Evolutionary conservation across 495 filamentous ascomycete genomes (phyloP).

Genomic region (Ramalina peruviana): DNA sequence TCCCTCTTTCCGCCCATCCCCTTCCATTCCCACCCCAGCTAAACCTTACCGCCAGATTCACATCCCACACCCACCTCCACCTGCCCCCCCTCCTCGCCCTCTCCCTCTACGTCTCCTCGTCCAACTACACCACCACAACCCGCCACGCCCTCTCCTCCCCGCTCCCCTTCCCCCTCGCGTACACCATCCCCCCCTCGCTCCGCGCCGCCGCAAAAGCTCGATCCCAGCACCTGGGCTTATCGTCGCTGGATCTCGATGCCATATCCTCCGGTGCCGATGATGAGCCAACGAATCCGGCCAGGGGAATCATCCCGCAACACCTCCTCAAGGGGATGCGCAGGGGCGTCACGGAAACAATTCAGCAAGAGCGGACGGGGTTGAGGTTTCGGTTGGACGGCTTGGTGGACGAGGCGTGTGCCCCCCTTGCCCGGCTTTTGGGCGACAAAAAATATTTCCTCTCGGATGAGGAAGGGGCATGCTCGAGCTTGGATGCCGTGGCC

Average conservation of each 20-base stretch:
- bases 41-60: constrained; percentile 24
- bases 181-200: constrained; percentile 54
- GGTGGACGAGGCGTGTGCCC: constrained; percentile 51
- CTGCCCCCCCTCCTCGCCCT: constrained; percentile 58
- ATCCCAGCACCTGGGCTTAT: constrained; percentile 63
- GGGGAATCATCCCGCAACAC: constrained; percentile 4
- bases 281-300: constrained; percentile 9
- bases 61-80: constrained; percentile 49
- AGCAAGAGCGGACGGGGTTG: constrained; percentile 22
- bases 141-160: constrained; percentile 62
- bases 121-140: constrained; percentile 63
- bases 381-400: constrained; percentile 59
- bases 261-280: constrained; percentile 22
- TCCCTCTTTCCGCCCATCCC: not conserved
- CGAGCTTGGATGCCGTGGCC: constrained; percentile 64
- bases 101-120: constrained; percentile 74
- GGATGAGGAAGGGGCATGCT: constrained; percentile 23
- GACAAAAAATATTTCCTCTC: constrained; percentile 38
- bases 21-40: not conserved
- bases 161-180: constrained; percentile 71
- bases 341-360: constrained; percentile 18
- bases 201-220: constrained; percentile 52
- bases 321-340: constrained; percentile 12
- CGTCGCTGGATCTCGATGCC: constrained; percentile 46
- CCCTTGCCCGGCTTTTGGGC: constrained; percentile 49